Evolutionary conservation across 805 yeast species (phyloP).

Genomic region (Yamadazyma kitorensis): DNA sequence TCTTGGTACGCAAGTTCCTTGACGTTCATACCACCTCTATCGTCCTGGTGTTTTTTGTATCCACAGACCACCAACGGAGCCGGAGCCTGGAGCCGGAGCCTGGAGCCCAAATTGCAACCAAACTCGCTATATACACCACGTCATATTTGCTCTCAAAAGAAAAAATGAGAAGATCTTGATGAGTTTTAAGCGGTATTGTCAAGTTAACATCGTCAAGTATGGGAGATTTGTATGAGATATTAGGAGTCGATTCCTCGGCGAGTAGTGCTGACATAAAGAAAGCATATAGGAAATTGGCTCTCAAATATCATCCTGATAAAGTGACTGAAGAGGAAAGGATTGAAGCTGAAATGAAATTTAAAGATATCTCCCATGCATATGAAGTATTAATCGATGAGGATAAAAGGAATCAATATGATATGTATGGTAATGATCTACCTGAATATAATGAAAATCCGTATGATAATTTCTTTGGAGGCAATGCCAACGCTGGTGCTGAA

Average conservation of each 20-base stretch:
- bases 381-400: conserved; percentile 74
- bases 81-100: too few relatives aligned
- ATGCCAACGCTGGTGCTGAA: conserved; percentile 38
- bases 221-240: conserved; percentile 53
- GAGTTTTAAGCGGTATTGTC: too few relatives aligned
- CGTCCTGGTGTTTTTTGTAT: too few relatives aligned
- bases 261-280: conserved; percentile 69
- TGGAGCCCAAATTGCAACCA: too few relatives aligned
- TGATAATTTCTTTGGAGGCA: conserved; percentile 14
- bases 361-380: conserved; percentile 83
- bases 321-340: conserved; percentile 64
- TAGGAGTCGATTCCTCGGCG: conserved; percentile 69
- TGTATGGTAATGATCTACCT: conserved; percentile 45
- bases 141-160: too few relatives aligned
- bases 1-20: too few relatives aligned
- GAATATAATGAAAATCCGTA: conserved; percentile 24
- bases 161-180: too few relatives aligned
- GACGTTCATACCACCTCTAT: too few relatives aligned
- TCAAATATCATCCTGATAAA: conserved; percentile 87
- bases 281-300: conserved; percentile 83
- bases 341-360: conserved; percentile 74
- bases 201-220: too few relatives aligned
- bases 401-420: conserved; percentile 57
- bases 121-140: too few relatives aligned
- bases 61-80: too few relatives aligned